Base-by-base conservation (phyloP, 805 yeast species). In the Lipomyces yamadae region DNA sequence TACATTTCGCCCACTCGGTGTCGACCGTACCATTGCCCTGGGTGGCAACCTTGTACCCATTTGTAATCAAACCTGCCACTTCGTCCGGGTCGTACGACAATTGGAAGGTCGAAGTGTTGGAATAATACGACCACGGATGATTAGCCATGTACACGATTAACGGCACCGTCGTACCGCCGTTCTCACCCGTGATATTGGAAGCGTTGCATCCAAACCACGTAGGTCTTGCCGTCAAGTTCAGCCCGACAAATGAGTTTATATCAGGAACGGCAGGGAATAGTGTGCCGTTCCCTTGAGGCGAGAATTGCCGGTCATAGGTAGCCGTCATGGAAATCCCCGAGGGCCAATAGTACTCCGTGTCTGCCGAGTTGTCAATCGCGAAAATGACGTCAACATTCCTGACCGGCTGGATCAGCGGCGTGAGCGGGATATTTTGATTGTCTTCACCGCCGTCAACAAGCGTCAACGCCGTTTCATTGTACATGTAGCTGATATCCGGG, bases 191-290 rank as follows among this genome's bases (percentile, higher is more conserved):
- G 74, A 88, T 65, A 74, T 90, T 89, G 0, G 78, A 71, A 3
- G 90, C 82, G 74, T 89, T 84, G 78, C 97, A 91, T 42, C 97
- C 97, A 76, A 92, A 92, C 79, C 92, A 91, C 0, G 89, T 82
- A 60, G 97, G 96, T 67, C 79, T 83, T 8, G 87, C 80, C 15
- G 91, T 88, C 69, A 91, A 80, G 65, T 89, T 89, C 70, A 79
- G 72, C 66, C 83, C 82, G 33, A 85, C 74, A 76, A 91, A 89
- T 0, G 92, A 83, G 56, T 82, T 78, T 34, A 76, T 79, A 75
- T 86, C 93, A 11, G 97, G 97, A 63, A 91, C 93, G 72, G 89
- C 85, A 8, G 97, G 96, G 82, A 89, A 90, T 2, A 88, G 80
- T 34, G 90, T 84, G 60, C 85, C 85, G 69, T 83, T 80, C 18